Evolutionary conservation across 2,329 filamentous ascomycete species (phyloP).

Genomic region (Hypomyces perniciosus): DNA sequence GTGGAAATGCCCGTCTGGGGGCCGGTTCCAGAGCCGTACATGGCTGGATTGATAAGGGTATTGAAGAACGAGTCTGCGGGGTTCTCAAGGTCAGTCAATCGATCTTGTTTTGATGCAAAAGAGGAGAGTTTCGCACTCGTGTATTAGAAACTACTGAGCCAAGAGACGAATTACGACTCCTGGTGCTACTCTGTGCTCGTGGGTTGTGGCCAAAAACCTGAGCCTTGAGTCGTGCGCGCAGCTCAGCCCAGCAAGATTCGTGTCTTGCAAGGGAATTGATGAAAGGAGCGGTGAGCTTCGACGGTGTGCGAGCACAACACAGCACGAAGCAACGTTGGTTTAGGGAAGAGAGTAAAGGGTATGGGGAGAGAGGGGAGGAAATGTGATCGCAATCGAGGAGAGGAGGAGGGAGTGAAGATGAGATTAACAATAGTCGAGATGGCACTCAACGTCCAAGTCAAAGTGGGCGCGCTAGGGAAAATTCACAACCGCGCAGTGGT

Average conservation of each 20-base stretch:
- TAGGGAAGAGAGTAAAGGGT: constrained; percentile 7
- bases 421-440: constrained; percentile 12
- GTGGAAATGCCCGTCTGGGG: constrained; percentile 96
- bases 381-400: constrained; percentile 8
- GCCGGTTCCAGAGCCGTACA: constrained; percentile 81
- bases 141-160: constrained; percentile 5
- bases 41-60: constrained; percentile 40
- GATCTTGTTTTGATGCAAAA: background rate
- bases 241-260: constrained; percentile 11
- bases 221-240: constrained; percentile 14
- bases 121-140: background rate
- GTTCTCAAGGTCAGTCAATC: constrained; percentile 4
- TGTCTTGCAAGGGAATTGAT: constrained; percentile 13
- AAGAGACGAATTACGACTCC: constrained; percentile 5
- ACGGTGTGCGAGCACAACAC: constrained; percentile 8
- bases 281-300: constrained; percentile 9
- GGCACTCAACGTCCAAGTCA: constrained; percentile 10
- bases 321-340: constrained; percentile 6
- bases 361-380: constrained; percentile 12
- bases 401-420: constrained; percentile 11
- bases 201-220: background rate
- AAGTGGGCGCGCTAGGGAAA: constrained; percentile 12
- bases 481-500: constrained; percentile 6
- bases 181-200: background rate
- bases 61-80: constrained; percentile 10